Conservation (phyloP, 2,329 filamentous ascomycete species). For the Penicillium paneum region DNA sequence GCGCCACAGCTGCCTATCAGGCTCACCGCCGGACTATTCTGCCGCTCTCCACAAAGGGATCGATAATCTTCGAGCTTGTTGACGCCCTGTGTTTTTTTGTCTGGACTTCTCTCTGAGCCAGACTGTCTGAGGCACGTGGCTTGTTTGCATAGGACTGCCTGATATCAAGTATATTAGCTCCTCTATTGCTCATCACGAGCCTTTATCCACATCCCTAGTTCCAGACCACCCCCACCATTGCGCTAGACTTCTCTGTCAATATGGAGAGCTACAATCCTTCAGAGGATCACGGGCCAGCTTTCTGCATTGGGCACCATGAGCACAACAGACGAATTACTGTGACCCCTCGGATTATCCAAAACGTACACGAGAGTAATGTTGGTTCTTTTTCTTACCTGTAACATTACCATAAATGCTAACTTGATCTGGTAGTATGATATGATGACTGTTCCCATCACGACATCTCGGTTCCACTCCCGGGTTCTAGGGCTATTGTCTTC, state of each 20-base stretch:
- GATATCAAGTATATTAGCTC: background rate
- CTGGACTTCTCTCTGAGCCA: background rate
- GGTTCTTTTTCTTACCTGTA: constrained; percentile 3
- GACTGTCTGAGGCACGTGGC: background rate
- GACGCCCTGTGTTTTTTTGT: background rate
- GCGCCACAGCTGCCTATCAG: constrained; percentile 28
- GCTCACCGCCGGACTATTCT: constrained; percentile 30
- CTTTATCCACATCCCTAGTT: background rate
- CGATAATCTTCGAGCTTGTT: constrained; percentile 12
- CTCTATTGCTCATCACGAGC: background rate
- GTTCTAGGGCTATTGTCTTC: constrained; percentile 54
- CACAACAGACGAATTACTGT: constrained; percentile 50
- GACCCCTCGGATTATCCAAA: constrained; percentile 50
- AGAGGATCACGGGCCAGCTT: constrained; percentile 45
- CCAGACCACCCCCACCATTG: constrained; percentile 3
- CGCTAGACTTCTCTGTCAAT: constrained; percentile 11
- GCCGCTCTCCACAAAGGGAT: constrained; percentile 33
- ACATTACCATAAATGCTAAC: constrained; percentile 5
- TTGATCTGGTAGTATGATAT: constrained; percentile 56
- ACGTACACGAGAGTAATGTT: constrained; percentile 58
- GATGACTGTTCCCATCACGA: constrained; percentile 62
- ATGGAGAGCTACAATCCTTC: constrained; percentile 34
- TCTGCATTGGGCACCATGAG: constrained; percentile 63
- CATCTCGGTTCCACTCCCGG: constrained; percentile 57
- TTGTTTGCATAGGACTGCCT: background rate